Conservation (phyloP, 805 yeast species). For the Saccharomycopsis schoenii region DNA sequence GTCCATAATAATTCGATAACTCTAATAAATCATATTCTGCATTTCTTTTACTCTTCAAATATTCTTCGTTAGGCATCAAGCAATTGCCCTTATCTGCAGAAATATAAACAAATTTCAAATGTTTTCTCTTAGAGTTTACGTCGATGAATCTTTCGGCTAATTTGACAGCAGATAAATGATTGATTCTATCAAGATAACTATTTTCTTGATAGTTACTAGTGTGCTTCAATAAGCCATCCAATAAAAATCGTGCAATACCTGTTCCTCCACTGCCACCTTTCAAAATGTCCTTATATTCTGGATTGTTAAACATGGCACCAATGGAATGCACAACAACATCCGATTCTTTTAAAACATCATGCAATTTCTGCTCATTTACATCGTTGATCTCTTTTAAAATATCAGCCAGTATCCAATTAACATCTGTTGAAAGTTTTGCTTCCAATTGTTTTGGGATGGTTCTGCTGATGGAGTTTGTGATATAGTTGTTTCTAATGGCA, state of each 20-base stretch:
- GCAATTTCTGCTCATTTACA: conserved; percentile 40
- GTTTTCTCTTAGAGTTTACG: conserved; percentile 22
- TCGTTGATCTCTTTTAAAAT: conserved; percentile 44
- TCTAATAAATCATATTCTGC: conserved; percentile 54
- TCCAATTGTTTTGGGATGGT: conserved; percentile 31
- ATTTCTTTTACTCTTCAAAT: conserved; percentile 63
- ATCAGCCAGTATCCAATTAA: conserved; percentile 59
- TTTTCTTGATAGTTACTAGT: background rate
- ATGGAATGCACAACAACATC: conserved; percentile 73
- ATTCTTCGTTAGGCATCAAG: conserved; percentile 60
- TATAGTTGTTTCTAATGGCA: conserved; percentile 51
- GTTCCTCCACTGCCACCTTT: background rate
- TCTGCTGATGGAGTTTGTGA: conserved; percentile 65
- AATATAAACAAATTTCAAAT: conserved; percentile 51
- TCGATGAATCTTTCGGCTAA: conserved; percentile 15
- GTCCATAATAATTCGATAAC: background rate
- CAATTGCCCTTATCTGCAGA: conserved; percentile 57
- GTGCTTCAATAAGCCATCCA: conserved; percentile 37
- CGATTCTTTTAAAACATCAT: conserved; percentile 27
- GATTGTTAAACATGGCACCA: conserved; percentile 66
- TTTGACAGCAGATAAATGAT: conserved; percentile 5
- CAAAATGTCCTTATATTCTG: conserved; percentile 50
- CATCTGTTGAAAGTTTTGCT: conserved; percentile 31
- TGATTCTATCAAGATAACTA: background rate
- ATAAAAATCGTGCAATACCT: conserved; percentile 15